A percentile compares a stretch with the other conserved stretches of the same genome.
Conservation (phyloP, 495 filamentous ascomycete species). For the Hamigera avellanea region DNA sequence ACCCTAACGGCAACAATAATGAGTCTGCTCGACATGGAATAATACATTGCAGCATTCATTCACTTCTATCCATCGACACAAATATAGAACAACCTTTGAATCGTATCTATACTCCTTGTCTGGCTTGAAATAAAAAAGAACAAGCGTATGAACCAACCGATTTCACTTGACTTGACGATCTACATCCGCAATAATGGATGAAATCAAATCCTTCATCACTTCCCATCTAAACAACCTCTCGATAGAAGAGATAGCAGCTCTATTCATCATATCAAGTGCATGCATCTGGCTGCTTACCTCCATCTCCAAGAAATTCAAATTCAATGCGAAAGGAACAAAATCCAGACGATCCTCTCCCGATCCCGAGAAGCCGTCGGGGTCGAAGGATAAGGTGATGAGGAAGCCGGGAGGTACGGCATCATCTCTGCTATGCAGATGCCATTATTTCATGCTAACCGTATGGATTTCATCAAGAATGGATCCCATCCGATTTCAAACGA, state of each 20-base stretch:
- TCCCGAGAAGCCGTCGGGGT: constrained; percentile 12
- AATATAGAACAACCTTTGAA: no score
- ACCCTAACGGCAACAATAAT: constrained; percentile 14
- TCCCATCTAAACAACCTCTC: constrained; percentile 1
- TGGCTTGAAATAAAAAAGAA: no score
- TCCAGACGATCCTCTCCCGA: constrained; percentile 14
- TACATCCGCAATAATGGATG: no score
- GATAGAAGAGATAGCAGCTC: constrained; percentile 9
- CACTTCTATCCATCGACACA: no score
- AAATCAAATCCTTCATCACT: no score
- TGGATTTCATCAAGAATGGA: constrained; percentile 48
- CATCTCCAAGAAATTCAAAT: constrained; percentile 9
- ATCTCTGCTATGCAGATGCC: neutral
- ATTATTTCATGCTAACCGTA: no score
- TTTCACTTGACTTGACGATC: no score
- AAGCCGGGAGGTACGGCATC: constrained; percentile 23
- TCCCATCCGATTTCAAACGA: constrained; percentile 53
- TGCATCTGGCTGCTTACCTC: constrained; percentile 10
- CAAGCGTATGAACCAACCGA: no score
- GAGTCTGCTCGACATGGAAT: no score
- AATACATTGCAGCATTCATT: neutral
- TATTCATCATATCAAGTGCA: constrained; percentile 13
- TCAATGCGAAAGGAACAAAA: constrained; percentile 1
- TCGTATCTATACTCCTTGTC: no score
- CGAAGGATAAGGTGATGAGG: constrained; percentile 12